These are phyloP conservation scores for Cystobasidium tubakii DNA, from an alignment of 768 basidiomycete genomes.

Conservation along the genomic window DNA sequence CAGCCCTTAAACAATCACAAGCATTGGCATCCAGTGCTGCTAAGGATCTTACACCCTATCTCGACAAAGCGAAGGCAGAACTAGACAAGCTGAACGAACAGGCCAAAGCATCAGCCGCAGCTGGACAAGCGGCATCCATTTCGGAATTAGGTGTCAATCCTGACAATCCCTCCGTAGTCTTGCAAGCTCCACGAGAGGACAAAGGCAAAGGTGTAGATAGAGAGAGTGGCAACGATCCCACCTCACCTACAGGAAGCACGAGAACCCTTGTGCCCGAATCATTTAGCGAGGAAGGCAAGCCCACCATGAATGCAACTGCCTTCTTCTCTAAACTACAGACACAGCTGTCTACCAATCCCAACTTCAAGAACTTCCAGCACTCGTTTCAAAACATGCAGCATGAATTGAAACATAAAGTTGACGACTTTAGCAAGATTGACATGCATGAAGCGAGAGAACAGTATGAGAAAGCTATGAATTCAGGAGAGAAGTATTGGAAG, in stretches of 20 bases:
- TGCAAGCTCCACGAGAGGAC: slow-evolving; percentile 9
- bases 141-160: slow-evolving; percentile 7
- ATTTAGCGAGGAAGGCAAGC: not conserved
- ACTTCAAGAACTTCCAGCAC: slow-evolving; percentile 37
- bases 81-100: slow-evolving; percentile 39
- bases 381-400: slow-evolving; percentile 37
- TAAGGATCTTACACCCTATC: slow-evolving; percentile 35
- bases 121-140: slow-evolving; percentile 34
- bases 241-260: not conserved
- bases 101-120: slow-evolving; percentile 30
- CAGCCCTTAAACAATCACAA: slow-evolving; percentile 36
- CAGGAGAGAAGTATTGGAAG: slow-evolving; percentile 51
- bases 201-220: slow-evolving; percentile 17
- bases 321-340: slow-evolving; percentile 40
- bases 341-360: slow-evolving; percentile 36
- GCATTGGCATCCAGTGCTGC: slow-evolving; percentile 15
- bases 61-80: slow-evolving; percentile 40
- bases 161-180: slow-evolving; percentile 6
- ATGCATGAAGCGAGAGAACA: slow-evolving; percentile 46
- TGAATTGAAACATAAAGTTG: slow-evolving; percentile 35
- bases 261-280: not conserved
- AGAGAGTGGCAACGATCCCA: not conserved
- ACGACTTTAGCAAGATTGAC: slow-evolving; percentile 46
- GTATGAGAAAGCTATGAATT: slow-evolving; percentile 49
- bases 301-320: slow-evolving; percentile 37